Evolutionary conservation across 2,329 filamentous ascomycete genomes (phyloP).

Genomic region (Aspergillus ustus): DNA sequence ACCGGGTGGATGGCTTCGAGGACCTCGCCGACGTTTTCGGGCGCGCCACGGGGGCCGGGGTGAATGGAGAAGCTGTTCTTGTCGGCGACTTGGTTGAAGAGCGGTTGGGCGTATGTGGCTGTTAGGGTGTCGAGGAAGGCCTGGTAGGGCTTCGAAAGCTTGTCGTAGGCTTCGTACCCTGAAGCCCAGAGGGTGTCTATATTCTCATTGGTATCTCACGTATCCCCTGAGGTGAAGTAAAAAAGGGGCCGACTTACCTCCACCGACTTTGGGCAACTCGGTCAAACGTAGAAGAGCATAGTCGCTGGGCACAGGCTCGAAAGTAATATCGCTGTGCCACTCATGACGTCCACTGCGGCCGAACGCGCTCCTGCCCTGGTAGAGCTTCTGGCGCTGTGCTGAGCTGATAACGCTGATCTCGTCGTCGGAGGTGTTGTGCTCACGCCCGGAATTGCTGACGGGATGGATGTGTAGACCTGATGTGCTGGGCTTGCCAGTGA

Average conservation of each 20-base stretch:
- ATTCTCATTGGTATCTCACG: neutral
- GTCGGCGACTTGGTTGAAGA: conserved; percentile 55
- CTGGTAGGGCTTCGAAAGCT: conserved; percentile 61
- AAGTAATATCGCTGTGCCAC: conserved; percentile 58
- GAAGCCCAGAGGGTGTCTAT: conserved; percentile 70
- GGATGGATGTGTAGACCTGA: conserved; percentile 55
- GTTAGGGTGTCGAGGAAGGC: conserved; percentile 64
- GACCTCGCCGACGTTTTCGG: conserved; percentile 58
- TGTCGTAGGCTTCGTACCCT: conserved; percentile 69
- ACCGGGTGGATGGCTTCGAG: conserved; percentile 60
- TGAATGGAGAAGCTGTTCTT: conserved; percentile 36
- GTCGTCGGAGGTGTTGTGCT: conserved; percentile 52
- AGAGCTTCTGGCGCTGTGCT: conserved; percentile 43
- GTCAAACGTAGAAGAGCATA: conserved; percentile 53
- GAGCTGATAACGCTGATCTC: conserved; percentile 57
- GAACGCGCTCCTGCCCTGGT: conserved; percentile 33
- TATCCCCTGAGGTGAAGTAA: no score
- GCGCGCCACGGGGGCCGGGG: conserved; percentile 54
- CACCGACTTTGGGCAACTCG: conserved; percentile 48
- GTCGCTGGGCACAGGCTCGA: conserved; percentile 53
- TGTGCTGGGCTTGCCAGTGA: conserved; percentile 53
- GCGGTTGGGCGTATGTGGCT: conserved; percentile 57
- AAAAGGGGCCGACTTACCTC: conserved; percentile 32
- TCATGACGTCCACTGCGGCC: conserved; percentile 39
- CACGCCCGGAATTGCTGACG: conserved; percentile 53